Base-by-base conservation (phyloP, 805 yeast genomes). In the Torulaspora franciscae region DNA sequence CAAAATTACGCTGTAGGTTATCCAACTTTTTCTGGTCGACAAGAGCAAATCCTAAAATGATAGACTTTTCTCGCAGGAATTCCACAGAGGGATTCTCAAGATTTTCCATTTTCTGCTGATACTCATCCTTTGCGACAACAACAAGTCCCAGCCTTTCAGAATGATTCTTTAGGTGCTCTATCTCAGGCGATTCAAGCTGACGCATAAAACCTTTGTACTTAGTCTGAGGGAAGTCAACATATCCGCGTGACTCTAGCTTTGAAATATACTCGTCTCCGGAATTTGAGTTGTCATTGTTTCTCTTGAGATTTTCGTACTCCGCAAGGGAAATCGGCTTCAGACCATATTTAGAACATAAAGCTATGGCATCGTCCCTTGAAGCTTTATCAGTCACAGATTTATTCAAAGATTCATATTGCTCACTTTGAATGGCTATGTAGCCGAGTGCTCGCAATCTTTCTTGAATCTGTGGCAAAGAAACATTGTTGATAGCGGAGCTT, bases 41-140 rank as follows among this genome's bases (percentile, higher is more conserved):
- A 26, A 52, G 46, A 1, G 42, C 48, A 25, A 37, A 40, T 6
- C 60, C 66, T n/a, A 52, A 45, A 7, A 32, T 36, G 4, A 49
- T 52, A 2, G 74, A 71, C 40, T 62, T 63, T 24, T 63, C 64
- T 28, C 57, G 58, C 15, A 75, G 48, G 32, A 60, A 65, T 0
- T 63, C 68, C 5, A 58, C 29, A 1, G 61, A 39, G 9, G 74
- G 73, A 15, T 28, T 37, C 5, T 40, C 46, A 6, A 45, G 11
- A 6, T 35, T 30, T 3, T 28, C 13, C 7, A 37, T 11, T 9
- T 29, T 19, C 14, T 29, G 23, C 9, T 38, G 32, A 13, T 38
- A 32, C 23, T 37, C 39, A 17, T 38, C 27, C 10, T 13, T 35
- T 6, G 30, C 25, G 6, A 32, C 9, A 6, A 45, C 13, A 15